A percentile compares a stretch with the other conserved stretches of the same genome.
Evolutionary conservation across 2,329 filamentous ascomycete species (phyloP).

Genomic region (Aspergillus novofumigatus): DNA sequence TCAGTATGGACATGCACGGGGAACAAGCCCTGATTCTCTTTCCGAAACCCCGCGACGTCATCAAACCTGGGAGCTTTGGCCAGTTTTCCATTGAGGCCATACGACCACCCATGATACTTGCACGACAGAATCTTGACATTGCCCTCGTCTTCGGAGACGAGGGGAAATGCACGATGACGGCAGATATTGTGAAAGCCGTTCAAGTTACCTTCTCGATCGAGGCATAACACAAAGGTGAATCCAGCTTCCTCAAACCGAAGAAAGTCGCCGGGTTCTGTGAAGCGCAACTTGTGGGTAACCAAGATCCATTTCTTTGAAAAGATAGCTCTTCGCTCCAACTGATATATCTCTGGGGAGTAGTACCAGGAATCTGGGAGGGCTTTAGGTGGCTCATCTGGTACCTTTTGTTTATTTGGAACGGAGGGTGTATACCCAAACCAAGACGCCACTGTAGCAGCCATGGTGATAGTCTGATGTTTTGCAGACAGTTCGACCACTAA

Average conservation of each 20-base stretch:
- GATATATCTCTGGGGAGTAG: slow-evolving; percentile 36
- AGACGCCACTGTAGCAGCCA: neutral
- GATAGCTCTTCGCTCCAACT: slow-evolving; percentile 52
- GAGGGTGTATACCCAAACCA: neutral
- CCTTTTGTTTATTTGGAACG: neutral
- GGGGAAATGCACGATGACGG: slow-evolving; percentile 55
- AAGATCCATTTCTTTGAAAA: slow-evolving; percentile 49
- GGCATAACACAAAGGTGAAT: slow-evolving; percentile 51
- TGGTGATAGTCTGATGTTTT: neutral
- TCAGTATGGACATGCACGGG: slow-evolving; percentile 20
- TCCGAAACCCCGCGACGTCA: slow-evolving; percentile 15
- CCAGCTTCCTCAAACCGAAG: slow-evolving; percentile 54
- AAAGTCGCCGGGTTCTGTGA: slow-evolving; percentile 53
- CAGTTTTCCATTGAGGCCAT: slow-evolving; percentile 20
- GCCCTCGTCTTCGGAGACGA: slow-evolving; percentile 48
- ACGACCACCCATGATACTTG: slow-evolving; percentile 26
- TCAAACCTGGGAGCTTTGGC: slow-evolving; percentile 23
- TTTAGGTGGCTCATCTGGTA: neutral
- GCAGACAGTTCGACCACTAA: neutral
- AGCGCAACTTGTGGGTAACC: slow-evolving; percentile 37
- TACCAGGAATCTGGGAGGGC: slow-evolving; percentile 50
- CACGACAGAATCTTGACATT: slow-evolving; percentile 34
- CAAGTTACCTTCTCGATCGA: slow-evolving; percentile 47
- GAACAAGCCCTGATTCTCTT: slow-evolving; percentile 14
- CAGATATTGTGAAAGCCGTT: slow-evolving; percentile 60